Conservation (phyloP, 1,284 basidiomycete genomes). For the Naganishia sp. region DNA sequence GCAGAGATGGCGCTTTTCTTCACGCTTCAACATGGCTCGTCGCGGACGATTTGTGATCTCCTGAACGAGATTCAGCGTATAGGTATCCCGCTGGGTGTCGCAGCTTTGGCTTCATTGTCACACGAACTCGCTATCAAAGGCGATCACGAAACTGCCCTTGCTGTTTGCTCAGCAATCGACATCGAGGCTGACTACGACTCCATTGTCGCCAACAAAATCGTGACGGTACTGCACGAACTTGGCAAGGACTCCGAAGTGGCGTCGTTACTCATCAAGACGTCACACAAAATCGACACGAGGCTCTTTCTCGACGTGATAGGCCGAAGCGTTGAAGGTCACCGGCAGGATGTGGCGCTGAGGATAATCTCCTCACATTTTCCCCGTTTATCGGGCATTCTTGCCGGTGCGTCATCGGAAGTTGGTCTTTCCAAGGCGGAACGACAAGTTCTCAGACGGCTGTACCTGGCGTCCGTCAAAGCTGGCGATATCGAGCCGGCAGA, state of each 20-base stretch:
- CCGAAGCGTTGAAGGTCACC: background rate
- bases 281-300: background rate
- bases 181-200: background rate
- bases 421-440: background rate
- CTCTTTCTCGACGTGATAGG: background rate
- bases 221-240: background rate
- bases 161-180: background rate
- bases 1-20: conserved; percentile 11
- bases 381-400: background rate
- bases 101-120: background rate
- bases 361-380: conserved; percentile 2
- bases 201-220: background rate
- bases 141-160: background rate
- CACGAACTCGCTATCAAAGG: background rate
- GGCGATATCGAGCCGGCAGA: conserved; percentile 9
- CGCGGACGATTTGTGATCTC: background rate
- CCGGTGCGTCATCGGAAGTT: background rate
- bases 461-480: background rate
- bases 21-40: background rate
- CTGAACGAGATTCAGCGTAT: background rate
- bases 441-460: conserved; percentile 1
- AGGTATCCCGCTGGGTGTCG: background rate
- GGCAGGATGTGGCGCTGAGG: background rate
- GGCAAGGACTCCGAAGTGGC: background rate
- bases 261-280: background rate